A percentile compares a stretch with the other conserved stretches of the same genome.
phyloP scores from a whole-genome alignment of 257 asterid species.

The Nicotiana obtusifolia region DNA sequence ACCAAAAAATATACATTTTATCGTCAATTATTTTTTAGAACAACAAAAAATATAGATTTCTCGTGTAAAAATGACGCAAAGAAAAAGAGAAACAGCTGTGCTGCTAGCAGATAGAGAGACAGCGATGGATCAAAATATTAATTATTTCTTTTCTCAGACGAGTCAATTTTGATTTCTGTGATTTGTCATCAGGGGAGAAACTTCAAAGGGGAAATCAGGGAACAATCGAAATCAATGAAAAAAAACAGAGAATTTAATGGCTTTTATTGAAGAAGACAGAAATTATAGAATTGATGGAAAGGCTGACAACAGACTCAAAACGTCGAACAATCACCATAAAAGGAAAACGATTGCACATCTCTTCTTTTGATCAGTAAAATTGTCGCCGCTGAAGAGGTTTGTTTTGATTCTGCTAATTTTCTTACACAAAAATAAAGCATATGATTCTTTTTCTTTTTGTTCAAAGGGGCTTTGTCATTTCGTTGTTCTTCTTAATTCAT shows the following conservation, averaged over 20 bases:
- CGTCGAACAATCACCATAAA: not conserved
- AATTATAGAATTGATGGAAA: conserved; percentile 2
- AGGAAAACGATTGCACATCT: not conserved
- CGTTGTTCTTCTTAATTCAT: not conserved
- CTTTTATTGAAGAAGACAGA: not conserved
- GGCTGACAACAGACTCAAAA: not conserved
- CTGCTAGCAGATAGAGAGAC: not conserved
- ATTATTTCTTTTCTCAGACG: not conserved
- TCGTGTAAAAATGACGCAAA: too few relatives aligned
- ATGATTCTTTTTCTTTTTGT: not conserved
- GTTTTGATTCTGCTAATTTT: not conserved
- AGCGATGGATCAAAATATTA: not conserved
- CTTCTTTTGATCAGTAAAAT: not conserved
- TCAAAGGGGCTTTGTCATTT: not conserved
- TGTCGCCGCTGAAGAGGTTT: not conserved
- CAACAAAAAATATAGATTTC: too few relatives aligned
- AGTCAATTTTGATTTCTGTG: not conserved
- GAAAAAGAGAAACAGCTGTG: too few relatives aligned
- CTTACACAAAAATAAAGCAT: not conserved
- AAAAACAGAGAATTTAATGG: not conserved
- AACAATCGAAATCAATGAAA: not conserved
- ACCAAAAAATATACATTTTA: too few relatives aligned
- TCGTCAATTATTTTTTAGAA: too few relatives aligned
- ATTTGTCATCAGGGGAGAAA: not conserved
- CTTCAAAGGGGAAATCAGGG: not conserved